Evolutionary conservation across 345 rosid species (phyloP).

Genomic region (Heritiera littoralis): DNA sequence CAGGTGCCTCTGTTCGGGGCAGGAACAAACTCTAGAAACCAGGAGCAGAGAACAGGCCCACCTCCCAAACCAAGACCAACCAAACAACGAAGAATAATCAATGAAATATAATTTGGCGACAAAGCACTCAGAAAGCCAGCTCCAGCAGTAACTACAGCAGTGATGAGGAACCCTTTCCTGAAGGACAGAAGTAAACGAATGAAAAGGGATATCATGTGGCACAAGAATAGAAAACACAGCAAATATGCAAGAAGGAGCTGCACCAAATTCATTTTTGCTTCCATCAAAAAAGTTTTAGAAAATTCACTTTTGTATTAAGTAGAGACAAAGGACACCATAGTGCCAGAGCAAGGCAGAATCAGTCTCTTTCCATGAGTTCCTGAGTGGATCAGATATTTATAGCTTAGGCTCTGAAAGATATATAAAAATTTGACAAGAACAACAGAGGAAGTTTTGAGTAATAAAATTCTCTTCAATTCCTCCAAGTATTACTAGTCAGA

Average conservation of each 20-base stretch:
- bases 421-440: background rate
- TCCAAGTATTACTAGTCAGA: background rate
- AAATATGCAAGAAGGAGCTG: background rate
- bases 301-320: background rate
- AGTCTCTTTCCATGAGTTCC: background rate
- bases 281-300: background rate
- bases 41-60: constrained; percentile 83
- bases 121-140: constrained; percentile 87
- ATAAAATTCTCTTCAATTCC: background rate
- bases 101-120: constrained; percentile 58
- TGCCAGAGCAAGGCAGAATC: background rate
- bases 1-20: constrained; percentile 86
- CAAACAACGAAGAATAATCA: constrained; percentile 63
- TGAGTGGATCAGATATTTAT: background rate
- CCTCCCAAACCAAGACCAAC: constrained; percentile 97
- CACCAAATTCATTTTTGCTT: background rate
- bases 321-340: background rate
- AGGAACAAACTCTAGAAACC: constrained; percentile 94
- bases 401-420: background rate
- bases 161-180: constrained; percentile 89
- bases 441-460: background rate
- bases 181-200: constrained; percentile 21
- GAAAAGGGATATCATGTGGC: background rate
- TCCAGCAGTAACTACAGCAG: constrained; percentile 68
- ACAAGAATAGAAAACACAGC: constrained; percentile 1